phyloP scores from a whole-genome alignment of 2,329 filamentous ascomycete species.

The Chrysoporthe deuterocubensis region DNA sequence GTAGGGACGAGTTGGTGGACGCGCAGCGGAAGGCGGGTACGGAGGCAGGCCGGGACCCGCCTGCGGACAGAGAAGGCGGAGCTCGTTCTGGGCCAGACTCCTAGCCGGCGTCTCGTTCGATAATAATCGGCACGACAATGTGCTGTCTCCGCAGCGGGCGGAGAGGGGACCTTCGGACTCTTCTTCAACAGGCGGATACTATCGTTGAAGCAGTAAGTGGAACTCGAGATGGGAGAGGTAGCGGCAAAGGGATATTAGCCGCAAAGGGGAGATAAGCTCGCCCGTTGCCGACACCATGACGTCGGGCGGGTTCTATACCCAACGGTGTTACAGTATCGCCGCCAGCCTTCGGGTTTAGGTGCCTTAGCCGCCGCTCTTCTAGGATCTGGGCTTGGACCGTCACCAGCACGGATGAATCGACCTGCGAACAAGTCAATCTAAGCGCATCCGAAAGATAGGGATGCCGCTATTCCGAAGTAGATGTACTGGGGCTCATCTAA shows the following conservation, averaged over 20 bases:
- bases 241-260: not conserved
- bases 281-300: not conserved
- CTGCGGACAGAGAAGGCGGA: not conserved
- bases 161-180: not conserved
- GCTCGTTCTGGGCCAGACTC: not conserved
- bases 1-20: not conserved
- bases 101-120: not conserved
- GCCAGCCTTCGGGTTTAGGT: not conserved
- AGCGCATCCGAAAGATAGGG: not conserved
- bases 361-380: not conserved
- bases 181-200: not conserved
- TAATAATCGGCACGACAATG: not conserved
- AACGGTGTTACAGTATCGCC: not conserved
- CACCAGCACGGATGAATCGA: not conserved
- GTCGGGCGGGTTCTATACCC: not conserved
- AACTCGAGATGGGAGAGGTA: not conserved
- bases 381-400: not conserved
- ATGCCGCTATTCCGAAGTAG: not conserved
- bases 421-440: not conserved
- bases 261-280: not conserved
- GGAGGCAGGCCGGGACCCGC: conserved; percentile 7
- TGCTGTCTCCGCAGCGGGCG: not conserved
- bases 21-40: conserved; percentile 11
- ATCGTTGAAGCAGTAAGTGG: not conserved
- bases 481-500: not conserved